phyloP scores from a whole-genome alignment of 768 basidiomycete genomes.

The Suillus spraguei region DNA sequence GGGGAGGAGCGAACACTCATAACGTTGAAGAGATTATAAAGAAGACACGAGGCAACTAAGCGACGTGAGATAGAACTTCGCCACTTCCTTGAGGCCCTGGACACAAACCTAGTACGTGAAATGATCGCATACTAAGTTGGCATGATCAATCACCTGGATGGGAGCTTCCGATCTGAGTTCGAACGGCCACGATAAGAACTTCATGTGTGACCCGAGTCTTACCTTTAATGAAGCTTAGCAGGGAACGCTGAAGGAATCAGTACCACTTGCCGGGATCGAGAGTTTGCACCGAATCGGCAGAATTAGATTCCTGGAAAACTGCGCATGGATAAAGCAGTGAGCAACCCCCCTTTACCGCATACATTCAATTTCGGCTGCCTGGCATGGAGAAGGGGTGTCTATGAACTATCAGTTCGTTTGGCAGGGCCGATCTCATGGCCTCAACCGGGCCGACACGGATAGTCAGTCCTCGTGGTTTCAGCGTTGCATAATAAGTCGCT shows the following conservation, averaged over 20 bases:
- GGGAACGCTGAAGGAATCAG: not conserved
- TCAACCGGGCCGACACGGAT: conserved; percentile 21
- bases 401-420: conserved; percentile 18
- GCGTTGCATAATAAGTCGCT: conserved; percentile 15
- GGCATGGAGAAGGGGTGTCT: conserved; percentile 21
- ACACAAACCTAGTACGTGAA: not conserved
- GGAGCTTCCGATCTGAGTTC: conserved; percentile 18
- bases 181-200: conserved; percentile 12
- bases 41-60: conserved; percentile 38
- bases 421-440: not conserved
- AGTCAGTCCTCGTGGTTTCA: conserved; percentile 32
- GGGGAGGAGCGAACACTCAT: conserved; percentile 24
- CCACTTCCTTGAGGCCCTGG: conserved; percentile 20
- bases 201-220: not conserved
- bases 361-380: conserved; percentile 32
- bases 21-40: conserved; percentile 33
- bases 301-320: not conserved
- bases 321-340: conserved; percentile 15
- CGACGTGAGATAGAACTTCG: conserved; percentile 33
- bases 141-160: conserved; percentile 6
- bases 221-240: conserved; percentile 4
- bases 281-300: not conserved
- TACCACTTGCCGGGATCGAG: not conserved
- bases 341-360: conserved; percentile 20
- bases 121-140: conserved; percentile 6